Percentiles rank a stretch among this genome's conserved stretches.
Conservation (phyloP, 345 rosid species). For the Hirschfeldia incana region DNA sequence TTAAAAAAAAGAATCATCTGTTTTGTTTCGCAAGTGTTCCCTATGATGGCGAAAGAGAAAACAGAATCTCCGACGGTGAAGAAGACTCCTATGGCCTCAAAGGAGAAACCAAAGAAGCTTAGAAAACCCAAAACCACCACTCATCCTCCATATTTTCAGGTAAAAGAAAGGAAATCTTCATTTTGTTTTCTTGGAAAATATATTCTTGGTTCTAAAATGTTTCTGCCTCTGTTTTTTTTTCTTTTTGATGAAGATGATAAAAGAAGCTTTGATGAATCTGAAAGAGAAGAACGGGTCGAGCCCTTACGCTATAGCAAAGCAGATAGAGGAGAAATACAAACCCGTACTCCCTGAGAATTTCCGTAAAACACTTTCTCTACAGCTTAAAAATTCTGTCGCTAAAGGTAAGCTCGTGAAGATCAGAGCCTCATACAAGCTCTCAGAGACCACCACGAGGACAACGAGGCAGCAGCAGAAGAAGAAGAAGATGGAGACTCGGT, state of each 20-base stretch:
- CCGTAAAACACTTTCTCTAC: constrained; percentile 62
- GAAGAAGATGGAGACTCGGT: constrained; percentile 17
- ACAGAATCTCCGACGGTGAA: constrained; percentile 29
- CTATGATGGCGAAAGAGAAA: constrained; percentile 42
- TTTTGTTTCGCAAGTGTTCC: not conserved
- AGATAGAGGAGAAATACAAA: constrained; percentile 78
- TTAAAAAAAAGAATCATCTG: not conserved
- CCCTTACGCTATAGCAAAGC: constrained; percentile 77
- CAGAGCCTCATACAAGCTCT: constrained; percentile 79
- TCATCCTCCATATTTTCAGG: constrained; percentile 88
- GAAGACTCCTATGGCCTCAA: constrained; percentile 41
- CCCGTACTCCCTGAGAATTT: constrained; percentile 64
- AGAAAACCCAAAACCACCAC: constrained; percentile 48
- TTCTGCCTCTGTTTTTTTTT: not conserved
- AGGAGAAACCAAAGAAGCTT: constrained; percentile 51
- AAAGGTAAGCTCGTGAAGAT: constrained; percentile 75
- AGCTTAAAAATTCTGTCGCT: constrained; percentile 64
- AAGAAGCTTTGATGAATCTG: constrained; percentile 63
- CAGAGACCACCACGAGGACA: constrained; percentile 38
- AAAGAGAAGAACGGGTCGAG: constrained; percentile 81
- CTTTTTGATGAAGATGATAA: constrained; percentile 62
- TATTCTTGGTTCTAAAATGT: not conserved
- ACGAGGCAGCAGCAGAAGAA: not conserved
- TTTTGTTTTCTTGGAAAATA: not conserved
- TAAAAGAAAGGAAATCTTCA: not conserved